Evolutionary conservation across 257 asterid genomes (phyloP).

Genomic region (Perilla frutescens): DNA sequence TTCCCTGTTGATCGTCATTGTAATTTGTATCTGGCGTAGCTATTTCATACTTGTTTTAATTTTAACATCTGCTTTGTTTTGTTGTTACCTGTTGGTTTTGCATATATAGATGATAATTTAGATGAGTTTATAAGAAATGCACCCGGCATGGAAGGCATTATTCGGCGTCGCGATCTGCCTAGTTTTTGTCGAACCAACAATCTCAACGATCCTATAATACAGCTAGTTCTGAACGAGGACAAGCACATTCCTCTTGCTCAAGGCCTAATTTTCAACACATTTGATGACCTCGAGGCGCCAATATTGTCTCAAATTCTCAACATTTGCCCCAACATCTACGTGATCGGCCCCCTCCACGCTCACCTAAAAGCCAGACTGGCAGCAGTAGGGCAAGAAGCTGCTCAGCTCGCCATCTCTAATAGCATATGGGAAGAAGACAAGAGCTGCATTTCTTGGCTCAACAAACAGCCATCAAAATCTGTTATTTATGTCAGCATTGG

Average conservation of each 20-base stretch:
- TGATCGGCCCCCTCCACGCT: slow-evolving; percentile 72
- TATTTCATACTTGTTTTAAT: too few relatives aligned
- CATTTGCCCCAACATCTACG: slow-evolving; percentile 55
- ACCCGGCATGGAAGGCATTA: slow-evolving; percentile 68
- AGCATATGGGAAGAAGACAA: slow-evolving; percentile 62
- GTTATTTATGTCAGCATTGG: slow-evolving; percentile 70
- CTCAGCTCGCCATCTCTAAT: slow-evolving; percentile 10
- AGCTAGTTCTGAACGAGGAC: slow-evolving; percentile 6
- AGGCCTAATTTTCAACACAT: slow-evolving; percentile 70
- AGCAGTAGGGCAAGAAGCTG: background rate
- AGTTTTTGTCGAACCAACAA: slow-evolving; percentile 53
- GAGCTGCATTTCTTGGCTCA: slow-evolving; percentile 63
- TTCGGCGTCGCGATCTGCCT: slow-evolving; percentile 78
- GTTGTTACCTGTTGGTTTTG: background rate
- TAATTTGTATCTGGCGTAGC: too few relatives aligned
- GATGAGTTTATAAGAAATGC: slow-evolving; percentile 47
- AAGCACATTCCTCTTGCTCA: slow-evolving; percentile 46
- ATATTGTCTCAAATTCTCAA: slow-evolving; percentile 47
- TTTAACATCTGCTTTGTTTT: too few relatives aligned
- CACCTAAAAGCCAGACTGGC: slow-evolving; percentile 46
- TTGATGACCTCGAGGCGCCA: slow-evolving; percentile 59
- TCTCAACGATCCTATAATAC: slow-evolving; percentile 39
- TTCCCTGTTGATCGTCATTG: too few relatives aligned
- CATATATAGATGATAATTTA: slow-evolving; percentile 56
- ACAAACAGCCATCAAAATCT: slow-evolving; percentile 52